Base-by-base conservation (phyloP, 2,329 filamentous ascomycete genomes). In the Chaetomium strumarium region DNA sequence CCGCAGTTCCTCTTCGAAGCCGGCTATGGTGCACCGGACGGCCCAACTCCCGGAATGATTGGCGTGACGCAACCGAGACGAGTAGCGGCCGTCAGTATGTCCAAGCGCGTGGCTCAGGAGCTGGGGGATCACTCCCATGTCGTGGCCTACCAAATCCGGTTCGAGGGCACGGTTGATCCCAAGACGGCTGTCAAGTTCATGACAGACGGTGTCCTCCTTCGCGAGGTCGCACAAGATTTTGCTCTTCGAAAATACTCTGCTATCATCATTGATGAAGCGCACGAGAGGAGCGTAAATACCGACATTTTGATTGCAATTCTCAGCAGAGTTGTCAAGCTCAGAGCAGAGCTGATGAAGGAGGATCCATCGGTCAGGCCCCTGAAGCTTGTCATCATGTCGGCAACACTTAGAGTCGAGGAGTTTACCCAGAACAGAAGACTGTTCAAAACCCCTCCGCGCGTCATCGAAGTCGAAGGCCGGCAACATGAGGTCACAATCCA, bases 251-350 rank as follows among this genome's bases (percentile, higher is more conserved):
- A 95, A 62, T 99, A 99, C 68, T 96, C 92, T 0, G 88, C 87
- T 13, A 88, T 99, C 48, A 81, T 99, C 45, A 92, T 99, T 55
- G 93, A 99, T 63, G 93, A 99, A 70, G 93, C 93, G 1, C 93
- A 99, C 72, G 93, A 99, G 68, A 83, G 95, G 62, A 97, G 90
- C 63, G 88, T 96, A 63, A 97, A 99, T 65, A 99, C 95, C 0
- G 95, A 99, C 67, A 95, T 99, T 38, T 73, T 99, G n/a, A 91
- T 99, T 60, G 93, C 93, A 46, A 95, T 99, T 83, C 81, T 97
- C 14, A 96, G 91, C 64, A 83, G 92, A 64, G 90, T 97, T 33
- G 88, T 96, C 44, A 89, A 90, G 60, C 73, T 96, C 49, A 81
- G 93, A 54, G 80, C 85, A 49, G 81, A 89, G 37, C 79, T 96